A percentile compares a stretch with the other conserved stretches of the same genome.
These are phyloP conservation scores for Brasenia schreberi DNA, from an alignment of 164 flowering plant genomes.

Conservation along the genomic window DNA sequence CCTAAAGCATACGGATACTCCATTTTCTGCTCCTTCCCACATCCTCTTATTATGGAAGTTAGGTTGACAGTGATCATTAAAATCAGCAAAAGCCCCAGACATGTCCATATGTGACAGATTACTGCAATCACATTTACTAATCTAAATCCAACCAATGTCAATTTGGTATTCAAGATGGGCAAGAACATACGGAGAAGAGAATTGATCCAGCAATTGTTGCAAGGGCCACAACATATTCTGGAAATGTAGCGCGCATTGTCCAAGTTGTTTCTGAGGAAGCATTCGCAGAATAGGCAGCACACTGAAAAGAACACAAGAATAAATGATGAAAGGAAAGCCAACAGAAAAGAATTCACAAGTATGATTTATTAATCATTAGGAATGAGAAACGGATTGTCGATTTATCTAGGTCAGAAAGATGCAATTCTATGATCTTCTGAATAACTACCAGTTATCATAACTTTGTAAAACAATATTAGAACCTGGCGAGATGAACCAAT, in stretches of 20 bases:
- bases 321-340: background rate
- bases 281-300: conserved; percentile 69
- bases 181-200: conserved; percentile 59
- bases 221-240: conserved; percentile 97
- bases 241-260: conserved; percentile 91
- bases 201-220: conserved; percentile 96
- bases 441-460: background rate
- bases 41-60: too few species aligned
- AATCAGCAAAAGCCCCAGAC: too few species aligned
- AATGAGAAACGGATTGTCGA: background rate
- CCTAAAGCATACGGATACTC: too few species aligned
- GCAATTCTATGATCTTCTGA: background rate
- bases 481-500: conserved; percentile 53
- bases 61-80: too few species aligned
- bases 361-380: background rate
- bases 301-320: conserved; percentile 22
- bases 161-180: background rate
- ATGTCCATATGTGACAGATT: too few species aligned
- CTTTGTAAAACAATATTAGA: background rate
- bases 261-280: conserved; percentile 77
- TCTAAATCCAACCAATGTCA: background rate
- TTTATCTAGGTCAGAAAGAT: background rate
- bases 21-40: too few species aligned
- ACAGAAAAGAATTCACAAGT: background rate
- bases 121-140: too few species aligned